phyloP scores from a whole-genome alignment of 148 eudicot genomes.

The Spergularia bocconei region DNA sequence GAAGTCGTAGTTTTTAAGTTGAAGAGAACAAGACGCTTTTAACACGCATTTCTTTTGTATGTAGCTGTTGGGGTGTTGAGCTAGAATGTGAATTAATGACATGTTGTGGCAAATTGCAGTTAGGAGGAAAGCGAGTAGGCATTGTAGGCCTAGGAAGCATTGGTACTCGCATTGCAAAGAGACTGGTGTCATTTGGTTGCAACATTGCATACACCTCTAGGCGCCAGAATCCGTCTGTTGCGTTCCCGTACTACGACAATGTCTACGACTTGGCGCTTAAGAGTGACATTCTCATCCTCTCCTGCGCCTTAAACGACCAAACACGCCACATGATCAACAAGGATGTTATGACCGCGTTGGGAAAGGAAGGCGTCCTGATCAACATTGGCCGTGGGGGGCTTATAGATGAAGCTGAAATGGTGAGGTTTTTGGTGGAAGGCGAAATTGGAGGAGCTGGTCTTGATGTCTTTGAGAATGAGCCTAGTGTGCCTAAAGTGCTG shows the following conservation, averaged over 20 bases:
- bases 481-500: constrained; percentile 64
- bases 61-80: not conserved
- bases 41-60: no score
- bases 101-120: constrained; percentile 32
- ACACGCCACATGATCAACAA: constrained; percentile 65
- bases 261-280: constrained; percentile 44
- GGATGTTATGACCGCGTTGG: constrained; percentile 58
- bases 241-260: constrained; percentile 45
- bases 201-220: constrained; percentile 67
- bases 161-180: constrained; percentile 54
- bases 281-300: constrained; percentile 51
- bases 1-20: no score
- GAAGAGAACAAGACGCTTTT: no score
- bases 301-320: constrained; percentile 57
- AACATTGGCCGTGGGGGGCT: constrained; percentile 81
- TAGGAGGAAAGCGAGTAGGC: constrained; percentile 69
- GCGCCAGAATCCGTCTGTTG: constrained; percentile 41
- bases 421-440: constrained; percentile 47
- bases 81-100: not conserved
- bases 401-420: constrained; percentile 62
- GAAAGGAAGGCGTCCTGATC: constrained; percentile 59
- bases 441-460: constrained; percentile 76
- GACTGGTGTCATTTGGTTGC: constrained; percentile 69
- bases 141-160: constrained; percentile 83
- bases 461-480: constrained; percentile 81